Evolutionary conservation across 2,329 filamentous ascomycete genomes (phyloP).

Genomic region (Fusarium ambrosium): DNA sequence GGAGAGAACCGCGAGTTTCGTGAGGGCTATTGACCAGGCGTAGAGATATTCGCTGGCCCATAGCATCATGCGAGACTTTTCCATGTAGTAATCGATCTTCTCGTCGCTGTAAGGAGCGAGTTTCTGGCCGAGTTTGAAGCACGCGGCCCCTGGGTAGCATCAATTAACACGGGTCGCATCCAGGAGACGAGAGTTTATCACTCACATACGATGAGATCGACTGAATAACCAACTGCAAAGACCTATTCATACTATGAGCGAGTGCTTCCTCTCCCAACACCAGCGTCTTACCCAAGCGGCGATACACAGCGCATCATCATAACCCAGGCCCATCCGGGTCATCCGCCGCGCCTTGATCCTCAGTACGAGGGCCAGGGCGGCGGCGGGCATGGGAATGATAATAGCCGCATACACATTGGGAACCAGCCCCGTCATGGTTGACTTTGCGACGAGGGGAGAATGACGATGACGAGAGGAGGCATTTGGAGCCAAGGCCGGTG

Average conservation of each 20-base stretch:
- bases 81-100: constrained; percentile 23
- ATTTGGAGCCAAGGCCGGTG: constrained; percentile 6
- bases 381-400: constrained; percentile 35
- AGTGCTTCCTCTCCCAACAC: neutral
- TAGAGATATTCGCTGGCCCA: constrained; percentile 40
- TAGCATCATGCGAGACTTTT: constrained; percentile 30
- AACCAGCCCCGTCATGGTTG: constrained; percentile 35
- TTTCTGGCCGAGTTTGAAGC: constrained; percentile 30
- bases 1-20: constrained; percentile 47
- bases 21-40: constrained; percentile 45
- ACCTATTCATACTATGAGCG: constrained; percentile 11
- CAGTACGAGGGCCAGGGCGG: constrained; percentile 31
- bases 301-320: constrained; percentile 35
- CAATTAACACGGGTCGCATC: neutral
- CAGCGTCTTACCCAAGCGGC: constrained; percentile 32
- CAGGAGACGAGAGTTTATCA: neutral
- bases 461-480: constrained; percentile 6
- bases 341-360: constrained; percentile 40
- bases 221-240: constrained; percentile 30
- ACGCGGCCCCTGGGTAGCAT: constrained; percentile 23
- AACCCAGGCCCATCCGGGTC: constrained; percentile 39
- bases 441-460: neutral
- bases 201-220: constrained; percentile 34
- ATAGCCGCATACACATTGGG: constrained; percentile 41
- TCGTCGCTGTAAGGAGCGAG: constrained; percentile 16